These are phyloP conservation scores for Malus hybrid DNA, from an alignment of 331 rosid species.

Conservation along the genomic window DNA sequence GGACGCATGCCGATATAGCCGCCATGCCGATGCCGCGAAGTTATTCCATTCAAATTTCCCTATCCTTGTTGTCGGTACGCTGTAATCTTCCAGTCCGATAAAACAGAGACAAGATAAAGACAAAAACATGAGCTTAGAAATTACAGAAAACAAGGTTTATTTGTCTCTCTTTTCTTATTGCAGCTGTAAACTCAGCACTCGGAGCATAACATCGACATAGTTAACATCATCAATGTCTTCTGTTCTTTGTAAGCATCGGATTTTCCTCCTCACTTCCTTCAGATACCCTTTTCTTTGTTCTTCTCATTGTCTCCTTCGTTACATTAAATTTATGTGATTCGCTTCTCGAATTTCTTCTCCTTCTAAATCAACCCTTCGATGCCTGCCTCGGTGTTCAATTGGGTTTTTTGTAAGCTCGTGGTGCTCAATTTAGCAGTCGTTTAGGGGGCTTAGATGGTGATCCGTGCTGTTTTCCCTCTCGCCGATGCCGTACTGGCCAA, in stretches of 20 bases:
- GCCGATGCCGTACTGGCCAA: neutral
- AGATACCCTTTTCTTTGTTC: conserved; percentile 17
- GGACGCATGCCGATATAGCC: too few relatives aligned
- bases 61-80: neutral
- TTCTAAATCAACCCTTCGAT: neutral
- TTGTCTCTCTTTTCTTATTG: neutral
- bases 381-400: neutral
- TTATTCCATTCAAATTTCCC: too few relatives aligned
- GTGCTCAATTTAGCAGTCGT: neutral
- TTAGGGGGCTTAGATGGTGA: neutral
- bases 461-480: neutral
- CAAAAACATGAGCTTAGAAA: conserved; percentile 13
- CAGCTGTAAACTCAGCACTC: conserved; percentile 3
- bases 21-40: too few relatives aligned
- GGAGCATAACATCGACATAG: conserved; percentile 25
- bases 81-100: neutral
- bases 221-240: neutral
- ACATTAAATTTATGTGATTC: neutral
- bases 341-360: neutral
- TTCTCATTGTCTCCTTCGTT: neutral
- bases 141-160: conserved; percentile 7
- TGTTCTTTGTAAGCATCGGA: conserved; percentile 46
- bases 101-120: neutral
- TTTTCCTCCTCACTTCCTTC: neutral
- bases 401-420: neutral